Percentiles rank a stretch among this genome's conserved stretches.
phyloP scores from a whole-genome alignment of 768 basidiomycete genomes.

The Lactarius tabidus region DNA sequence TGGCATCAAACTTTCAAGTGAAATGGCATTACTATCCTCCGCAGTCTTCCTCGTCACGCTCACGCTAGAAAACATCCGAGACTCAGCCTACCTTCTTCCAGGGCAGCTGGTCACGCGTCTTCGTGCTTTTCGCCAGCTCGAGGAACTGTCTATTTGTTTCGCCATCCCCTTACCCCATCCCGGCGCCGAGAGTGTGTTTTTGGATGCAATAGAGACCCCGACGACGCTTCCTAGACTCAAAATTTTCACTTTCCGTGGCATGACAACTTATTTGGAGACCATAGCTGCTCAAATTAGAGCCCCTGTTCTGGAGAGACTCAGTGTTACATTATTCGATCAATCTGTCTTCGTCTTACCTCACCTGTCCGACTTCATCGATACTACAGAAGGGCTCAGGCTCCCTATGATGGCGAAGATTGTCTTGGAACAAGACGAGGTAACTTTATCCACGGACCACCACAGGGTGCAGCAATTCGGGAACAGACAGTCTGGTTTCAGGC shows the following conservation, averaged over 20 bases:
- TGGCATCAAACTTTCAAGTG: conserved; percentile 1
- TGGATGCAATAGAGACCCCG: background rate
- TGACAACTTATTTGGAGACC: background rate
- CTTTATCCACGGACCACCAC: background rate
- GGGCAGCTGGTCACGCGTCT: background rate
- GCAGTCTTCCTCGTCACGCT: background rate
- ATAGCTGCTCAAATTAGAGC: background rate
- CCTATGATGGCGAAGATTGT: background rate
- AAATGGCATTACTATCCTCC: background rate
- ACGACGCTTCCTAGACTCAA: conserved; percentile 1
- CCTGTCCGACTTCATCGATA: background rate
- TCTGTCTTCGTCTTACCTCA: background rate
- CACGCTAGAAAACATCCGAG: background rate
- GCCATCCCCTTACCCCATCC: background rate
- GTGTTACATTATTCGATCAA: background rate
- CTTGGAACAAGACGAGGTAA: background rate
- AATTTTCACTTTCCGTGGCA: background rate
- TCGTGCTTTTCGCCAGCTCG: conserved; percentile 1
- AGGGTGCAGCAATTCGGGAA: background rate
- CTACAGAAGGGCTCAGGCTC: background rate
- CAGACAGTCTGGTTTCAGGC: background rate
- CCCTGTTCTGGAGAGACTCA: background rate
- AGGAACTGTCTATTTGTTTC: conserved; percentile 10
- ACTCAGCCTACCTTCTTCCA: background rate
- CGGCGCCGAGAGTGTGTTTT: background rate